phyloP scores from a whole-genome alignment of 1,139 yeast genomes.

The Geotrichum phurueaensis region DNA sequence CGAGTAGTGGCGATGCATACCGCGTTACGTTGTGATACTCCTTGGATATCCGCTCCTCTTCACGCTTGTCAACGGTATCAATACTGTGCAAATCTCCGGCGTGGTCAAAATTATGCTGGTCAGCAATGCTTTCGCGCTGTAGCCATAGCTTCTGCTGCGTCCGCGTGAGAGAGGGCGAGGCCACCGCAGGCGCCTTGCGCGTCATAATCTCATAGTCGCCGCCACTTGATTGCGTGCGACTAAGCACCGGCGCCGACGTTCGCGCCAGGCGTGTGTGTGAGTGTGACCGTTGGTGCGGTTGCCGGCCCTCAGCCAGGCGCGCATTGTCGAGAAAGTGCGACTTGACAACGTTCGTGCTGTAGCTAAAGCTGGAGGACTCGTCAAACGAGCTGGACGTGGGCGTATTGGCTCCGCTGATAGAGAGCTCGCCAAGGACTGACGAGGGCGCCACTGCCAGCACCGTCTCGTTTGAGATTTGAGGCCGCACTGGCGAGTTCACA shows the following conservation, averaged over 20 bases:
- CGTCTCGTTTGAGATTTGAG: conserved; percentile 27
- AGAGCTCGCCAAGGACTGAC: neutral
- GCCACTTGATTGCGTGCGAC: conserved; percentile 10
- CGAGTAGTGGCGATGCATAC: conserved; percentile 62
- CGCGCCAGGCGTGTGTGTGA: neutral
- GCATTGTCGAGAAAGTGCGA: conserved; percentile 13
- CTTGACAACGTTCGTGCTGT: conserved; percentile 1
- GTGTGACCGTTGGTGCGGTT: neutral
- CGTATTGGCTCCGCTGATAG: neutral
- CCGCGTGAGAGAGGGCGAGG: conserved; percentile 41
- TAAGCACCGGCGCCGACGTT: conserved; percentile 2
- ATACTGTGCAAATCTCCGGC: conserved; percentile 4
- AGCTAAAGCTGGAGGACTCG: neutral
- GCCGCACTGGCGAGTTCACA: conserved; percentile 25
- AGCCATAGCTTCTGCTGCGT: conserved; percentile 81
- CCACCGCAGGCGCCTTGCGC: conserved; percentile 1
- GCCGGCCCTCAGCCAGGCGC: neutral
- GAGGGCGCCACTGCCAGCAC: conserved; percentile 24
- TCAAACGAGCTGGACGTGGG: conserved; percentile 5
- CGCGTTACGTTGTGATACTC: conserved; percentile 68
- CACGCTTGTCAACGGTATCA: conserved; percentile 38
- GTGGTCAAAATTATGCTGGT: conserved; percentile 8
- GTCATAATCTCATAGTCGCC: conserved; percentile 1
- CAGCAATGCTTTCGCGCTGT: conserved; percentile 62
- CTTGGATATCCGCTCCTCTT: conserved; percentile 66